Percentiles rank a stretch among this genome's conserved stretches.
Evolutionary conservation across 2,329 filamentous ascomycete genomes (phyloP).

Genomic region (Neonectria coccinea): DNA sequence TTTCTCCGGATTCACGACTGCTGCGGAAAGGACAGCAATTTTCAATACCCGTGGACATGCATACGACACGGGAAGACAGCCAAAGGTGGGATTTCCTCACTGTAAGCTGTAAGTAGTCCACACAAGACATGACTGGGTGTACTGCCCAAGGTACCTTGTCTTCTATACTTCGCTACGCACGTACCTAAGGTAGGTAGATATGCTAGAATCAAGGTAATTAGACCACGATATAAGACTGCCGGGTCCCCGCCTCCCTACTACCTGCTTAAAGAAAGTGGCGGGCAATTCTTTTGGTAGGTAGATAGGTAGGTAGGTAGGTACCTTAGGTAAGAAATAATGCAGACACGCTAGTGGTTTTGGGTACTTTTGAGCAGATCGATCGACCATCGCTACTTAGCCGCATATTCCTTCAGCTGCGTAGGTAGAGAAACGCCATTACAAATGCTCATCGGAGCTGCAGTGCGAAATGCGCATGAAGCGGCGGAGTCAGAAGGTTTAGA

Average conservation of each 20-base stretch:
- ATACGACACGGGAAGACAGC: too few relatives aligned
- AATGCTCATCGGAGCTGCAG: conserved; percentile 6
- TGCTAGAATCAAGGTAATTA: too few relatives aligned
- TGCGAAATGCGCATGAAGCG: not conserved
- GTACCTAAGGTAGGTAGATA: too few relatives aligned
- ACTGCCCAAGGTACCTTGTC: too few relatives aligned
- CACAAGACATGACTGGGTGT: not conserved
- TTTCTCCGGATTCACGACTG: not conserved
- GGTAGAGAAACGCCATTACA: not conserved
- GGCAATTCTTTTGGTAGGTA: too few relatives aligned
- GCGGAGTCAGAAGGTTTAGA: not conserved
- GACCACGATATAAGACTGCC: too few relatives aligned
- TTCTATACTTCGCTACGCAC: too few relatives aligned
- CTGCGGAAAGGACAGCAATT: not conserved
- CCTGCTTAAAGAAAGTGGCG: too few relatives aligned
- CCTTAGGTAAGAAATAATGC: not conserved
- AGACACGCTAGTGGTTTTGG: not conserved
- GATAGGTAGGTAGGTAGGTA: too few relatives aligned
- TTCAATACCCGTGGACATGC: too few relatives aligned
- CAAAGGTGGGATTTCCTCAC: too few relatives aligned
- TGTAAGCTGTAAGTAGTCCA: not conserved
- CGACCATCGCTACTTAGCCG: not conserved
- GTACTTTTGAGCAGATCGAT: not conserved
- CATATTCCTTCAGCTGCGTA: not conserved
- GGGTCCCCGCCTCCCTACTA: too few relatives aligned